Conservation (phyloP, 768 basidiomycete genomes). For the Leccinellum rugosiceps region DNA sequence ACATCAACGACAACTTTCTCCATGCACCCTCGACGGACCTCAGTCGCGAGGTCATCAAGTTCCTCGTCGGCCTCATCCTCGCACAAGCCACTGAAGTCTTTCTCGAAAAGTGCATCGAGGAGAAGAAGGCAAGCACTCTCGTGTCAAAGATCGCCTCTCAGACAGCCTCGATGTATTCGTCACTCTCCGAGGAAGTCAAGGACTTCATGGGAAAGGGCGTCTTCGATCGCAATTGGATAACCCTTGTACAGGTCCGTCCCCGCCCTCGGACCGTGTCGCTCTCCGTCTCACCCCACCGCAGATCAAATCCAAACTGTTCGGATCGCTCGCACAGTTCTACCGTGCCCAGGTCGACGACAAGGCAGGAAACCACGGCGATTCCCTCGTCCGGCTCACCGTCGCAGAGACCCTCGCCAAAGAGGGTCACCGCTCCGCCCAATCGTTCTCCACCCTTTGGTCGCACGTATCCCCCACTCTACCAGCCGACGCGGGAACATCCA, state of each 20-base stretch:
- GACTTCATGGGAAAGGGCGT: slow-evolving; percentile 97
- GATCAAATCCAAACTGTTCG: slow-evolving; percentile 91
- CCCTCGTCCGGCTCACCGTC: slow-evolving; percentile 72
- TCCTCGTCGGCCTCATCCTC: slow-evolving; percentile 80
- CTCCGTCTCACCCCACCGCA: slow-evolving; percentile 29
- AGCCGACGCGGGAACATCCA: slow-evolving; percentile 75
- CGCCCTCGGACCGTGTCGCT: neutral
- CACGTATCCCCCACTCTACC: slow-evolving; percentile 80
- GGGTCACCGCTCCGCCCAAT: slow-evolving; percentile 61
- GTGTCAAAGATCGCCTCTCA: slow-evolving; percentile 84
- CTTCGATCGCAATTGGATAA: slow-evolving; percentile 93
- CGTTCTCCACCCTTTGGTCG: slow-evolving; percentile 70
- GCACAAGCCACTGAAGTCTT: slow-evolving; percentile 97
- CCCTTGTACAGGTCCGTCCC: slow-evolving; percentile 66
- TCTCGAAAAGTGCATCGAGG: slow-evolving; percentile 89
- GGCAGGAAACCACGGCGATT: slow-evolving; percentile 80
- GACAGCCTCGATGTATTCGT: slow-evolving; percentile 74
- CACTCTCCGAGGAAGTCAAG: slow-evolving; percentile 87
- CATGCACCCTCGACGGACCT: slow-evolving; percentile 97
- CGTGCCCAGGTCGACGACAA: slow-evolving; percentile 76
- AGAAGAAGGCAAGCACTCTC: slow-evolving; percentile 80
- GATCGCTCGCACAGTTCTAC: slow-evolving; percentile 83
- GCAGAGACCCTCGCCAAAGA: slow-evolving; percentile 85
- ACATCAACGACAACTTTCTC: slow-evolving; percentile 99
- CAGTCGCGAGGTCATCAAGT: slow-evolving; percentile 90